Evolutionary conservation across 2,329 filamentous ascomycete species (phyloP).

Genomic region (Microcera coccophila): DNA sequence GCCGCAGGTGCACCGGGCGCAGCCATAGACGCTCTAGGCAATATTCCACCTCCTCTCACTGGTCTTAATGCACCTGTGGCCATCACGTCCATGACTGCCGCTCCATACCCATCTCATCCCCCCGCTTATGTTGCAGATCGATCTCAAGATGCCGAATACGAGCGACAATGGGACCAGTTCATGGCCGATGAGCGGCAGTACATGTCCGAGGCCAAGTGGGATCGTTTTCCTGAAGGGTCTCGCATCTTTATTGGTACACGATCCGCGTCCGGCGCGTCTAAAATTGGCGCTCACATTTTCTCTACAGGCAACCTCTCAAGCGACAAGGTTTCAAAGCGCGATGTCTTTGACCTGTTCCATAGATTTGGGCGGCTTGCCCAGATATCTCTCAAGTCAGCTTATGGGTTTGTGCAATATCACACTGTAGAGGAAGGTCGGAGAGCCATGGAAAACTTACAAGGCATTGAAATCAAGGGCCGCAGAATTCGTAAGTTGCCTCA

Average conservation of each 20-base stretch:
- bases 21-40: constrained; percentile 30
- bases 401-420: constrained; percentile 94
- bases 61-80: constrained; percentile 28
- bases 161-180: constrained; percentile 69
- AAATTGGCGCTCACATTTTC: constrained; percentile 26
- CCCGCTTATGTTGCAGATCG: constrained; percentile 28
- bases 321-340: constrained; percentile 87
- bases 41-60: constrained; percentile 28
- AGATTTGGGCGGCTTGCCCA: constrained; percentile 83
- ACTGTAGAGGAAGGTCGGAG: constrained; percentile 67
- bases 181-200: constrained; percentile 69
- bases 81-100: constrained; percentile 29
- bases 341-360: constrained; percentile 89
- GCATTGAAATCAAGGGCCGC: constrained; percentile 76
- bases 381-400: constrained; percentile 93
- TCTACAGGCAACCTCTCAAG: constrained; percentile 79
- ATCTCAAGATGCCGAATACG: constrained; percentile 45
- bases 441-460: constrained; percentile 76
- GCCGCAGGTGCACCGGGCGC: constrained; percentile 31
- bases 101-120: constrained; percentile 31
- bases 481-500: constrained; percentile 74
- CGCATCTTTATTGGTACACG: constrained; percentile 74
- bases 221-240: constrained; percentile 72
- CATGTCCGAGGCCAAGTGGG: constrained; percentile 75
- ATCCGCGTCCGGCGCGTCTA: constrained; percentile 25